Base-by-base conservation (phyloP, 2,329 filamentous ascomycete species). In the Exophiala sp. region DNA sequence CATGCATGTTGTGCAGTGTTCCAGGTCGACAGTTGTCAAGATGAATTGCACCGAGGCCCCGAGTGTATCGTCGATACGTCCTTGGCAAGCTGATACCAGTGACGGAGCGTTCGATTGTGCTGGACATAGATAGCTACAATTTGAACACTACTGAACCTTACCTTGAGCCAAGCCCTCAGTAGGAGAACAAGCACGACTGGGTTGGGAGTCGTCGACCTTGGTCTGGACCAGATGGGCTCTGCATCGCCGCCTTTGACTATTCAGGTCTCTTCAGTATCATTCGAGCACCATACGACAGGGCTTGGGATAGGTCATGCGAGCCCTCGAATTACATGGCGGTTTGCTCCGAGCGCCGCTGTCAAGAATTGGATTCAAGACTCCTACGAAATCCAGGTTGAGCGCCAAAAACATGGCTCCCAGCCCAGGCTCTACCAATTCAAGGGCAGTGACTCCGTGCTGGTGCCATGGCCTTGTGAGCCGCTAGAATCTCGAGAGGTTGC, bases 251-350 rank as follows among this genome's bases (percentile, higher is more conserved):
- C 33, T 9, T n/a, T n/a, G 33, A 35, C 33, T 18, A 35, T 47
- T 18, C 44, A 11, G 14, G 18, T 47, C 44, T 34, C 44, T 10
- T 35, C 44, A 4, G 32, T 49, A 16, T 32, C 29, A 10, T 58
- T 58, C 39, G 52, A 58, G 40, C 55, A 58, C 24, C 52, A 58
- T 38, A 32, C 42, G 9, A 49, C 9, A 8, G 65, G 65, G n/a
- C 58, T 67, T 21, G 65, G 63, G 10, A 62, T 68, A 16, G 60
- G 57, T 3, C 48, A 40, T 16, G 35, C 61, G 9, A 42, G 51
- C 2, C 65, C 65, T n/a, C 64, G 65, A 21, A 54, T 67, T 11
- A 67, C 65, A 18, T 68, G 65, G 64, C 52, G 58, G 8, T 67
- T 67, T 44, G 29, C 20, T 35, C 10, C n/a, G 12, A 32, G 20